Conservation (phyloP, 306 rosid genomes). For the Castanopsis chinensis region DNA sequence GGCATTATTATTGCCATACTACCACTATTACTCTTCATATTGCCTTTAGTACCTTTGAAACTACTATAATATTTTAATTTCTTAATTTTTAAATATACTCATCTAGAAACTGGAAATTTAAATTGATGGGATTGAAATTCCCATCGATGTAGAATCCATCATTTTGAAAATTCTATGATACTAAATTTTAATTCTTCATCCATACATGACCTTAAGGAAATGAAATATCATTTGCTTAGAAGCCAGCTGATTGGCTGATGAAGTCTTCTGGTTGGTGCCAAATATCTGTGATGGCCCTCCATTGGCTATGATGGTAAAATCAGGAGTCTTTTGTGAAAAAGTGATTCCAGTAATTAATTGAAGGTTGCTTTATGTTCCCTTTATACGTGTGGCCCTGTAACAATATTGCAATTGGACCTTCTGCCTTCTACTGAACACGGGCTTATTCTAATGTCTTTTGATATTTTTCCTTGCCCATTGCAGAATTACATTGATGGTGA, state of each 20-base stretch:
- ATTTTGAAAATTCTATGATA: too few species aligned
- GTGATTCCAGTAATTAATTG: neutral
- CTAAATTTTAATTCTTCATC: too few species aligned
- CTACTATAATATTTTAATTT: too few species aligned
- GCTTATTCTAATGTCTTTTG: neutral
- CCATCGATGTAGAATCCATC: too few species aligned
- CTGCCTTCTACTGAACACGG: neutral
- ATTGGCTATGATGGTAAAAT: neutral
- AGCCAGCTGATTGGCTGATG: neutral
- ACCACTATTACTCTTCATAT: too few species aligned
- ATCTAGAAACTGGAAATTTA: too few species aligned
- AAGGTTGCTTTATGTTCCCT: neutral
- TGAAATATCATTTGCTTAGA: neutral
- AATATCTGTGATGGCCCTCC: neutral
- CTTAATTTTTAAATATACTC: too few species aligned
- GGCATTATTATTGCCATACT: too few species aligned
- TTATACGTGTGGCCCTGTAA: neutral
- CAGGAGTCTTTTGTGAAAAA: neutral
- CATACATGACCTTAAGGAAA: neutral
- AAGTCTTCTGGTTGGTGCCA: neutral
- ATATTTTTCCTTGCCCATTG: neutral
- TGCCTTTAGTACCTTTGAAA: too few species aligned
- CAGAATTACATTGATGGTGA: conserved; percentile 3
- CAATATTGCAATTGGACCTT: neutral
- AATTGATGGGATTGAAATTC: too few species aligned